phyloP scores from a whole-genome alignment of 108 stramenopile genomes.

The Schizochytrium sp. region DNA sequence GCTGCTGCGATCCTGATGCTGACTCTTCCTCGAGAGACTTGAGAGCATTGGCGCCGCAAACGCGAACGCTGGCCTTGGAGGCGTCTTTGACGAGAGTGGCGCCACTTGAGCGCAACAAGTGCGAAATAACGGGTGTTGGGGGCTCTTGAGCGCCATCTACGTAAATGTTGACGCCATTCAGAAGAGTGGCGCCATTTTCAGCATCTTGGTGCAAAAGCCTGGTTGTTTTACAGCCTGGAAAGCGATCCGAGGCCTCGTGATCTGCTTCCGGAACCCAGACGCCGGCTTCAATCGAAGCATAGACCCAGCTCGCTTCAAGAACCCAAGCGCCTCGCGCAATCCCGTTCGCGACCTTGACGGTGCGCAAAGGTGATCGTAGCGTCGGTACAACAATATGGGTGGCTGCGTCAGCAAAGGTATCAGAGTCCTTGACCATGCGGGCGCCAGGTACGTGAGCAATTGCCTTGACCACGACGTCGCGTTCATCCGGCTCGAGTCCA shows the following conservation, averaged over 20 bases:
- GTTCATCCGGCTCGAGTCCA: background rate
- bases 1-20: background rate
- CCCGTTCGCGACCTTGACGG: background rate
- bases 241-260: background rate
- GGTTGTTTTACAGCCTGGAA: background rate
- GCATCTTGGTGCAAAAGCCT: background rate
- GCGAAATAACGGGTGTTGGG: too few relatives aligned
- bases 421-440: background rate
- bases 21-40: too few relatives aligned
- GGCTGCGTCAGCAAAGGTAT: background rate
- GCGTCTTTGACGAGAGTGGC: too few relatives aligned
- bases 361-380: background rate
- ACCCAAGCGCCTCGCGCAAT: background rate
- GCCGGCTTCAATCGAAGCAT: background rate
- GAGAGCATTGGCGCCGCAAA: too few relatives aligned
- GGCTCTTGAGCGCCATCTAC: background rate
- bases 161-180: background rate
- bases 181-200: background rate
- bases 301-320: background rate
- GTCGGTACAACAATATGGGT: background rate
- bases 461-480: background rate
- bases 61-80: too few relatives aligned
- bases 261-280: background rate
- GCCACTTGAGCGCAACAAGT: too few relatives aligned
- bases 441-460: background rate